A percentile compares a stretch with the other conserved stretches of the same genome.
Conservation (phyloP, 2,329 filamentous ascomycete genomes). For the Colletotrichum ledebouriae region DNA sequence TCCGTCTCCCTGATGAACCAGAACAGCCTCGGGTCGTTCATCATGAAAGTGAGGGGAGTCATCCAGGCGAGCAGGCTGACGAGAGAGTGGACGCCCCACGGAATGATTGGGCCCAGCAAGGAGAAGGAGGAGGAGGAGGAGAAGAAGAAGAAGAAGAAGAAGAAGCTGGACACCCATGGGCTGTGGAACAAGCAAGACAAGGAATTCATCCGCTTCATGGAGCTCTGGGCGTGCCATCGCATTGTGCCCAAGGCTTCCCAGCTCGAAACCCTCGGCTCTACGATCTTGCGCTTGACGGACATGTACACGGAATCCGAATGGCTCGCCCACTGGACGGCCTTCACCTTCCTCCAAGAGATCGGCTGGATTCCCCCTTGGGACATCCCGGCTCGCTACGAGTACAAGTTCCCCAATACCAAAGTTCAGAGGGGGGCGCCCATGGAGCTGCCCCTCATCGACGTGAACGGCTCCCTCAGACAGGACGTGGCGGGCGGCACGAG, state of each 20-base stretch:
- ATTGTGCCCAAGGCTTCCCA: conserved; percentile 38
- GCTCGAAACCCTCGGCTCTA: conserved; percentile 56
- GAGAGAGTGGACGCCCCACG: conserved; percentile 64
- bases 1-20: conserved; percentile 44
- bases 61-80: conserved; percentile 66
- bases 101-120: conserved; percentile 59
- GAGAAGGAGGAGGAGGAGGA: conserved; percentile 3
- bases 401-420: conserved; percentile 64
- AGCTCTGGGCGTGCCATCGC: conserved; percentile 69
- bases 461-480: conserved; percentile 51
- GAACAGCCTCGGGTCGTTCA: conserved; percentile 59
- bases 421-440: conserved; percentile 60
- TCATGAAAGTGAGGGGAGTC: conserved; percentile 61
- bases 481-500: conserved; percentile 66
- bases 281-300: conserved; percentile 72
- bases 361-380: conserved; percentile 80
- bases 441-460: conserved; percentile 50
- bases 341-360: conserved; percentile 81
- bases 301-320: conserved; percentile 68
- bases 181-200: conserved; percentile 64
- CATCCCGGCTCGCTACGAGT: conserved; percentile 72
- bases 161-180: conserved; percentile 23
- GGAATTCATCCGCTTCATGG: conserved; percentile 75
- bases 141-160: no score
- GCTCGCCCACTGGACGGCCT: conserved; percentile 63